These are phyloP conservation scores for Fusarium virguliforme DNA, from an alignment of 2,329 filamentous ascomycete species.

Conservation along the genomic window DNA sequence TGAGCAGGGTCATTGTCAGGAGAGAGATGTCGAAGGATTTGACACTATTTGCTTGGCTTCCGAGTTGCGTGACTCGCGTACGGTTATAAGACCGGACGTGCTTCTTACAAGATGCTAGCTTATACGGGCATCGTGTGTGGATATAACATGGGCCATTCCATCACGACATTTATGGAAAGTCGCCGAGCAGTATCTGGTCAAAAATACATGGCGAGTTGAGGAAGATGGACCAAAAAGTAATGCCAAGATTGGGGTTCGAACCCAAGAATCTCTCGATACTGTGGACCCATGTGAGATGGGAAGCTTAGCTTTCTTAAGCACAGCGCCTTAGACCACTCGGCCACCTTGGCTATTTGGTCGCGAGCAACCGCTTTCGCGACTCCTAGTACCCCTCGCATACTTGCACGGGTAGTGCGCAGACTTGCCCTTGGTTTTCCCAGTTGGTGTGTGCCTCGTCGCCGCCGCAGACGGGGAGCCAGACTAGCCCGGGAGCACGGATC, in stretches of 20 bases:
- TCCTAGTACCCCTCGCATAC: not conserved
- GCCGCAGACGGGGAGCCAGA: conserved; percentile 3
- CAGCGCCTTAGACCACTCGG: conserved; percentile 11
- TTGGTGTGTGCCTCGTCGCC: conserved; percentile 20
- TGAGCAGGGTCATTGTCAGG: not conserved
- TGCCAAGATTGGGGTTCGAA: conserved; percentile 13
- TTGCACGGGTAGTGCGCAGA: conserved; percentile 22
- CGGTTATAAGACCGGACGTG: too few relatives aligned
- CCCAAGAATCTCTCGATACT: conserved; percentile 13
- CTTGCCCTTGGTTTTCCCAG: conserved; percentile 1
- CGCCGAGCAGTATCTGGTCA: not conserved
- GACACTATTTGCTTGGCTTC: not conserved
- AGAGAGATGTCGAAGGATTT: not conserved
- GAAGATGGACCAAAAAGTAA: not conserved
- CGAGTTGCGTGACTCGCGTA: not conserved
- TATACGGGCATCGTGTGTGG: too few relatives aligned
- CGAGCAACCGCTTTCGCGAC: not conserved
- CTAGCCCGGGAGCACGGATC: conserved; percentile 15
- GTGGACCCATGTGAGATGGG: conserved; percentile 6
- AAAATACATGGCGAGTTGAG: not conserved
- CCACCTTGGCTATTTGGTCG: conserved; percentile 9
- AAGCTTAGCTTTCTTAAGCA: conserved; percentile 10
- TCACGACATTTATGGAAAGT: not conserved
- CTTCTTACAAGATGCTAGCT: too few relatives aligned
- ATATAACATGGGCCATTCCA: fast-evolving